Conservation (phyloP, 2,329 filamentous ascomycete genomes). For the Huntiella abstrusa region DNA sequence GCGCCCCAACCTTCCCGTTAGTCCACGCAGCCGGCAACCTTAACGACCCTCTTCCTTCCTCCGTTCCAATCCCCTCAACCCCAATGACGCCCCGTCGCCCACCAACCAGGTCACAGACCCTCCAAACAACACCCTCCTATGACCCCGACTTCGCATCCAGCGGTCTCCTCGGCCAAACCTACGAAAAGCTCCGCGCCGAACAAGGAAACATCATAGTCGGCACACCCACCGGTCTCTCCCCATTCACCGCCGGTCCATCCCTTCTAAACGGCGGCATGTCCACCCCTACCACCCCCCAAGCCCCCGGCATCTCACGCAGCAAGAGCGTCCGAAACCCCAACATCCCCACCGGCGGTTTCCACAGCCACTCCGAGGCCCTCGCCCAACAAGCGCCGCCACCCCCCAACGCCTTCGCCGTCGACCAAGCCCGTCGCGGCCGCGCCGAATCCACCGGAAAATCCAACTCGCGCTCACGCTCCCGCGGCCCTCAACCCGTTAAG, state of each 20-base stretch:
- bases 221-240: constrained; percentile 13
- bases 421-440: constrained; percentile 8
- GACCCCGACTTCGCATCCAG: constrained; percentile 28
- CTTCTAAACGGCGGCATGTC: constrained; percentile 27
- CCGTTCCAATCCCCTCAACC: background rate
- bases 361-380: constrained; percentile 7
- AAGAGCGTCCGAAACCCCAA: background rate
- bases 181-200: constrained; percentile 23
- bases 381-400: background rate
- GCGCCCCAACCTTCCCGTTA: constrained; percentile 3
- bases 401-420: constrained; percentile 7
- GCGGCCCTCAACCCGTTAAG: constrained; percentile 7
- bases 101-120: background rate
- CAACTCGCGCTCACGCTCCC: constrained; percentile 14
- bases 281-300: background rate
- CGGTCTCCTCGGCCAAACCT: constrained; percentile 32
- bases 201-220: constrained; percentile 19
- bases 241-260: constrained; percentile 38
- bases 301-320: background rate
- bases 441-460: constrained; percentile 2
- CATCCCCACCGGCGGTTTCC: constrained; percentile 2
- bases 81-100: background rate
- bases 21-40: constrained; percentile 5
- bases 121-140: background rate
- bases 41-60: background rate